Evolutionary conservation across 2,329 filamentous ascomycete species (phyloP).

Genomic region (Verruconis gallopava): DNA sequence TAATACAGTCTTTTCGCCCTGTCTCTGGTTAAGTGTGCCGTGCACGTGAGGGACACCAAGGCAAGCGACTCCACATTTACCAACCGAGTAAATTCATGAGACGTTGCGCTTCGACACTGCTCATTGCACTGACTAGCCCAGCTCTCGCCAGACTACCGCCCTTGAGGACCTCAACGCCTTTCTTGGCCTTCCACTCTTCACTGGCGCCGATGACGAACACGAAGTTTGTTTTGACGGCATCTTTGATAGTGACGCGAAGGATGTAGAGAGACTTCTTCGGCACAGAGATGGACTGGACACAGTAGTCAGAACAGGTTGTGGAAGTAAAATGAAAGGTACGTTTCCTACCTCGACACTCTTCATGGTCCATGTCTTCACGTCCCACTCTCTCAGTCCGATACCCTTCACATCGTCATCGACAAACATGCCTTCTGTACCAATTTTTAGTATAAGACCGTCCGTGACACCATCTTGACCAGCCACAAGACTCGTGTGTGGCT

Average conservation of each 20-base stretch:
- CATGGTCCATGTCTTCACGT: conserved; percentile 95
- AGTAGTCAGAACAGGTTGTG: not conserved
- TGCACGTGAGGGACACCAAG: not conserved
- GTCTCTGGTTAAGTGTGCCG: not conserved
- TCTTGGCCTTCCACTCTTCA: conserved; percentile 50
- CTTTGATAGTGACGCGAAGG: conserved; percentile 44
- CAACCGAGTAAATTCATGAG: conserved; percentile 5
- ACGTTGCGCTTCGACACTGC: conserved; percentile 2
- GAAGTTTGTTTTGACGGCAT: conserved; percentile 48
- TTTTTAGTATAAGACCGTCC: conserved; percentile 80
- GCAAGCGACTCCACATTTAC: not conserved
- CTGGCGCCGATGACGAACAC: conserved; percentile 46
- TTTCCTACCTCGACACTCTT: conserved; percentile 81
- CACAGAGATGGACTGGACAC: not conserved
- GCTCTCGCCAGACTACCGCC: conserved; percentile 42
- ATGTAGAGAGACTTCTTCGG: conserved; percentile 31
- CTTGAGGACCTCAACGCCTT: conserved; percentile 43
- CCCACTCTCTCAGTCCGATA: conserved; percentile 94
- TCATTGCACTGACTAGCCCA: not conserved
- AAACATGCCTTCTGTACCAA: conserved; percentile 88
- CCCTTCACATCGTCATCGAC: conserved; percentile 90
- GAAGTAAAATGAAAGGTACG: not conserved
- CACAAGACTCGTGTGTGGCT: conserved; percentile 77
- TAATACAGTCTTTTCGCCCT: not conserved
- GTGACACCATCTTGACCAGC: conserved; percentile 76